Conservation (phyloP, 2,329 filamentous ascomycete genomes). For the Botrytis squamosa region DNA sequence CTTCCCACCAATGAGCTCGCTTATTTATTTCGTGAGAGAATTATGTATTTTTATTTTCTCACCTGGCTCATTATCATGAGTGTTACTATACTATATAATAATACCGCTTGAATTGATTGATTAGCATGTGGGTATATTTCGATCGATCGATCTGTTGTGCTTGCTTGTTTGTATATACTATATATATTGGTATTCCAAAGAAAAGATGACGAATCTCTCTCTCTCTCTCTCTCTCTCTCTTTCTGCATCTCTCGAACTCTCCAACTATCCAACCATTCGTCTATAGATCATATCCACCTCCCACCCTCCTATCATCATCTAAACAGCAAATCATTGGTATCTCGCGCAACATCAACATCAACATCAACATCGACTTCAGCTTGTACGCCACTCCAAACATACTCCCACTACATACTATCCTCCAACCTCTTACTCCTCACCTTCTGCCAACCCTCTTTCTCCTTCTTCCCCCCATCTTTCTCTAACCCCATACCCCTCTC, state of each 20-base stretch:
- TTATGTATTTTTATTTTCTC: not conserved
- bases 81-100: not conserved
- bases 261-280: not conserved
- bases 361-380: not conserved
- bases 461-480: conserved; percentile 44
- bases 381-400: too few species aligned
- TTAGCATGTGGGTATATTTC: not conserved
- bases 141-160: not conserved
- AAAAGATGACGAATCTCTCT: not conserved
- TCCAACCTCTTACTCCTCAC: conserved; percentile 50
- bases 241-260: not conserved
- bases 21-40: not conserved
- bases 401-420: conserved; percentile 41
- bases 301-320: not conserved
- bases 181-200: not conserved
- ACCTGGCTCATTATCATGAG: too few species aligned
- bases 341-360: not conserved
- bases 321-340: not conserved
- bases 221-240: not conserved
- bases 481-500: conserved; percentile 65
- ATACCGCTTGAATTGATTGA: not conserved
- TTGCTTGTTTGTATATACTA: not conserved
- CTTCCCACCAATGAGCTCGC: not conserved
- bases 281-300: not conserved
- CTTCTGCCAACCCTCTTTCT: conserved; percentile 49